Percentiles rank a stretch among this genome's conserved stretches.
Conservation (phyloP, 2,329 filamentous ascomycete species). For the Nakataea oryzae region DNA sequence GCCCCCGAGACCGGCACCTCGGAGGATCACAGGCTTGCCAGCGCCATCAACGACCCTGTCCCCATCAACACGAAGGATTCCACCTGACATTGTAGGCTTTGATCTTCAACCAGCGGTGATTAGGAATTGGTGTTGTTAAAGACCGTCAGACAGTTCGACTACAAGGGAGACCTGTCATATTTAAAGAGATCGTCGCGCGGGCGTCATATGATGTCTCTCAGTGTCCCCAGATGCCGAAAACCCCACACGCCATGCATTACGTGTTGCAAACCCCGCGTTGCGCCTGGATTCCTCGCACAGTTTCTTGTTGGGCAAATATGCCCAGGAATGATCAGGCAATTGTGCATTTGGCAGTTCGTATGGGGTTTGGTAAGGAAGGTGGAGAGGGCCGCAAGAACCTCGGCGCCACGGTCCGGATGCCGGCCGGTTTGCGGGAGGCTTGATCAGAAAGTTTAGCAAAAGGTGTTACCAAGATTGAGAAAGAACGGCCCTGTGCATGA, state of each 20-base stretch:
- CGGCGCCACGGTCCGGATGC: not conserved
- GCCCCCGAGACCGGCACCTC: slow-evolving; percentile 26
- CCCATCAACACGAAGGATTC: slow-evolving; percentile 3
- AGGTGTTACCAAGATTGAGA: too few species aligned
- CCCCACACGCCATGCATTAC: not conserved
- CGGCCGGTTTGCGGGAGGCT: too few species aligned
- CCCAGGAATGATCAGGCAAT: not conserved
- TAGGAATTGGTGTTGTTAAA: not conserved
- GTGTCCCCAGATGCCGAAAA: not conserved
- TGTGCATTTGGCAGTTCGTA: too few species aligned
- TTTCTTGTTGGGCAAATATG: not conserved
- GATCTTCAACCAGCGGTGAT: too few species aligned
- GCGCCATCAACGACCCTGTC: slow-evolving; percentile 3
- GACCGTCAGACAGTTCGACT: not conserved
- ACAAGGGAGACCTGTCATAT: not conserved
- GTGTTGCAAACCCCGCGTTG: not conserved
- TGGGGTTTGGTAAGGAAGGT: not conserved
- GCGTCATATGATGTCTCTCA: not conserved
- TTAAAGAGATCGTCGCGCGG: not conserved
- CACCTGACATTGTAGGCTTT: not conserved
- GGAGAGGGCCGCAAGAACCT: not conserved
- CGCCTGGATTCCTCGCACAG: too few species aligned
- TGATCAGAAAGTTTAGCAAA: too few species aligned
- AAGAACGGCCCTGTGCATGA: too few species aligned
- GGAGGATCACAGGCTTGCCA: slow-evolving; percentile 12